phyloP scores from a whole-genome alignment of 306 rosid species.

The Crotalaria pallida region DNA sequence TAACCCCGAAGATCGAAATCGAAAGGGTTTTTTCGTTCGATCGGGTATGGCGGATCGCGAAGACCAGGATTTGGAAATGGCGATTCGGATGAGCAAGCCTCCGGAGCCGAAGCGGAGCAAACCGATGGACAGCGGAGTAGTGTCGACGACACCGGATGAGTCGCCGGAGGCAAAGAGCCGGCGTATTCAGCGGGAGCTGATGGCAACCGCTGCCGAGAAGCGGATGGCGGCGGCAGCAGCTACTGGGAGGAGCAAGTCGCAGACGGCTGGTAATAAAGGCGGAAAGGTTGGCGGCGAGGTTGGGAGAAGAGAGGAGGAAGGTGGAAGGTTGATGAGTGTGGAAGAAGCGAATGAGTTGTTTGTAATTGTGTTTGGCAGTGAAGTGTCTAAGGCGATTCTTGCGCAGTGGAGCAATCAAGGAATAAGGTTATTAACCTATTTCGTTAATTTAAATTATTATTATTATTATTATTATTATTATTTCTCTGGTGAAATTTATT shows the following conservation, averaged over 20 bases:
- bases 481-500: not conserved
- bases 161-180: conserved; percentile 58
- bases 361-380: conserved; percentile 60
- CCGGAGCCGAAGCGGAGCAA: conserved; percentile 87
- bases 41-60: conserved; percentile 77
- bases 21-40: conserved; percentile 21
- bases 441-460: not conserved
- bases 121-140: conserved; percentile 50
- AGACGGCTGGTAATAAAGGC: not conserved
- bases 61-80: conserved; percentile 72
- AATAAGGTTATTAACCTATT: conserved; percentile 49
- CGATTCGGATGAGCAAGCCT: conserved; percentile 76
- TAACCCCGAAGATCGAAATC: not conserved
- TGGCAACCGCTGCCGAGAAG: conserved; percentile 87
- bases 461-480: no score
- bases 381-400: conserved; percentile 63
- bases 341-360: conserved; percentile 61
- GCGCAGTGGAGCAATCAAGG: conserved; percentile 92
- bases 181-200: conserved; percentile 68
- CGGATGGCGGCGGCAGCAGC: conserved; percentile 37
- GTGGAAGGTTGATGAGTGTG: conserved; percentile 39
- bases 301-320: conserved; percentile 32
- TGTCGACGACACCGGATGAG: conserved; percentile 33
- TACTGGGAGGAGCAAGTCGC: not conserved
- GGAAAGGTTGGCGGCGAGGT: conserved; percentile 17